Evolutionary conservation across 2,329 filamentous ascomycete genomes (phyloP), one percentile per base, ranked within the genome.

Genomic region (Ceratocystis lukuohia): DNA sequence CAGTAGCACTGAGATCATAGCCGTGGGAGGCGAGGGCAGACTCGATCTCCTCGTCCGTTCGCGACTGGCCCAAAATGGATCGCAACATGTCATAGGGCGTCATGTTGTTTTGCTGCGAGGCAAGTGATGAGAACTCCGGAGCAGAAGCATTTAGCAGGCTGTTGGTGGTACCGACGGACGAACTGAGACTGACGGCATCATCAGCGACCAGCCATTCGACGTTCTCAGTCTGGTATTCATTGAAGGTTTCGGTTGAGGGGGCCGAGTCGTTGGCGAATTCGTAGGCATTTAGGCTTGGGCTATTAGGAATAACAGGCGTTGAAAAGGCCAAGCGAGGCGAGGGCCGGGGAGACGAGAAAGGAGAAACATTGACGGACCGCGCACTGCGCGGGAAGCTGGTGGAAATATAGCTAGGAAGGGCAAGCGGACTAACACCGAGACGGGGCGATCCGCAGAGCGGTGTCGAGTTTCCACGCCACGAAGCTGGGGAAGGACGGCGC

Each of bases 161-260:
- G 20, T 88, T 80, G 8, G 82, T 84, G 8, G 83, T 84, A 45
- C 84, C 82, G 50, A 83, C 76, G 6, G 87, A 89, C 28, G 91
- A 96, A 28, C 90, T 87, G 67, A 91, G 84, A 71, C 88, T 92
- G 72, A 87, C 88, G 65, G 84, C 85, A 72, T 90, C 88, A 74
- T 96, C 92, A 74, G 94, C 94, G 71, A 96, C 90, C 59, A 97
- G 82, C 94, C 93, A 97, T 76, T 97, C 93, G 64, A 99, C 91
- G 71, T 94, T 96, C 74, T 97, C 93, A 69, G 88, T 89, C 70
- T 93, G 92, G 73, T 91, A 88, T 72, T 97, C 91, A 66, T 91
- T 91, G 73, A 95, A 93, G 68, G 89, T 89, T 72, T 97, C 92
- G 57, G 87, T 86, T 20, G 88, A 85, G 5, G 90, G 88, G 62